Base-by-base conservation (phyloP, 305 asterid species). In the Rubia tinctorum region DNA sequence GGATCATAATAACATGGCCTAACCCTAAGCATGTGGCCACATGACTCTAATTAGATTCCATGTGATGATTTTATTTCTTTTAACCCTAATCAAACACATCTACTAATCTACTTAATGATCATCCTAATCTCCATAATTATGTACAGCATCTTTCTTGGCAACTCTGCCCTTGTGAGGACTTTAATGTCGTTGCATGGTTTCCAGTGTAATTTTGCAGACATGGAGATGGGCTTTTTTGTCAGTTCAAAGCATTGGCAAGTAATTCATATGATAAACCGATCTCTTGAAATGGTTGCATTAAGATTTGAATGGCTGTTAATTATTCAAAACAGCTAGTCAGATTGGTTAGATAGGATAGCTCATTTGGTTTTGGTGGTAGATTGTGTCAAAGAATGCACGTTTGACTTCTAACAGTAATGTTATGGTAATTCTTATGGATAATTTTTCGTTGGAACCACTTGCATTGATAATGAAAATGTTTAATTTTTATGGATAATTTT, bases 1-100 rank as follows among this genome's bases (percentile, higher is more conserved):
- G 76, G 78, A 79, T 81, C 84, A 86, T 79, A 79, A 83, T 81
- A 89, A 89, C 91, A 85, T 85, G 89, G 64, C 85, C 81, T 67
- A 80, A 74, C 87, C 85, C 81, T 67, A 80, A 74, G 87, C 96
- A 89, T 91, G 96, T 88, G 96, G 81, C 71, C 92, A 89, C 97
- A 85, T 86, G 93, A 85, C 68, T 69, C 90, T 84, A 82, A 82
- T 84, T 78, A 75, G 84, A 79, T 70, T 82, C 91, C 97, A 91
- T 91, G 97, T 89, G 97, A 77, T 6, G 13, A 14, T 30, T 61
- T 44, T 53, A 59, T 40, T 77, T 79, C 80, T 58, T 75, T 79
- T 77, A 18, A 75, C 80, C 80, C 67, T 69, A 84, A 84, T 76
- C 82, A 82, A 74, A 61, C 44, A 69, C 60, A 66, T 47, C 74